Base-by-base conservation (phyloP, 2,329 filamentous ascomycete genomes). In the Sarocladium kiliense region DNA sequence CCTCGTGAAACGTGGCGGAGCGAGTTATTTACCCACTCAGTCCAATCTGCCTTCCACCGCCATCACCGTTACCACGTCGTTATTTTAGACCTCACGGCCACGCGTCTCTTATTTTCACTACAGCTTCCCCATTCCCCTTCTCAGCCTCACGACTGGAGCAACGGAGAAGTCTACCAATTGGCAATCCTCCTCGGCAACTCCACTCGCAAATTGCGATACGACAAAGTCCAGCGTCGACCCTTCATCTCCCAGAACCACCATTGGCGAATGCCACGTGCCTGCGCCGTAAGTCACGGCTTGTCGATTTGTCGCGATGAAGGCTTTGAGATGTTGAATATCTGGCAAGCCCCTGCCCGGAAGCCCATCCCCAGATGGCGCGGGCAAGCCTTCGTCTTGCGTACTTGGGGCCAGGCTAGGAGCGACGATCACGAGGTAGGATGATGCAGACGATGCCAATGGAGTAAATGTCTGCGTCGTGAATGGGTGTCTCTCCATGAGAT, bases 221-320 rank as follows among this genome's bases (percentile, higher is more conserved):
- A 96, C 82, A 69, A 97, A 97, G 66, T 94, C 90, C 49, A 97
- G 76, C 19, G 85, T 78, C 25, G 74, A 72, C 2, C 72, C 77
- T 2, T 64, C 55, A 2, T 66, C 59, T 0, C 92, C 92, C 50
- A 97, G 71, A 16, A 90, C 91, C 14, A 91, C 88, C 93, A 99
- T 97, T 0, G 94, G 94, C 58, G 93, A 91, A 75, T 99, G 94
- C 83, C 93, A 99, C 54, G 91, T 97, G 4, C 91, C 94, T 1
- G 89, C 85, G 1, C 82, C 91, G 69, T 97, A 99, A 2, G 91
- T 97, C 14, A 99, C 90, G 11, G 91, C 92, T 74, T 96, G 91
- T 23, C 80, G 78, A 2, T 84, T 86, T 51, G 79, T 82, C 1
- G 89, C 92, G 55, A 95, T 73, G 67, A 97, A 99, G 0, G 91